phyloP scores from a whole-genome alignment of 2,329 filamentous ascomycete genomes.

The Blastomyces parvus region DNA sequence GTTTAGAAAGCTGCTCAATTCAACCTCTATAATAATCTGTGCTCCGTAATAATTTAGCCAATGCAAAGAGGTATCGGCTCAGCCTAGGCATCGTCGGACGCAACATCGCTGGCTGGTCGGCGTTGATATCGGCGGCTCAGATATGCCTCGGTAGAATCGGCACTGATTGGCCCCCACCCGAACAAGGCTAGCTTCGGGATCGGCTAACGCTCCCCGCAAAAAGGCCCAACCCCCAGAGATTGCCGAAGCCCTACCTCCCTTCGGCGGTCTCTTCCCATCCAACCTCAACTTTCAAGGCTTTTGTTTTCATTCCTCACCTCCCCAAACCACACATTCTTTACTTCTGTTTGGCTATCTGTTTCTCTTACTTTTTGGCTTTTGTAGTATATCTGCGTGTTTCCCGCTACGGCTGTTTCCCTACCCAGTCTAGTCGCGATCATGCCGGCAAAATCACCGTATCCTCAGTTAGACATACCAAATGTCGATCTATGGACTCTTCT shows the following conservation, averaged over 20 bases:
- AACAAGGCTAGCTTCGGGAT: not conserved
- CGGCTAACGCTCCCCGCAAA: not conserved
- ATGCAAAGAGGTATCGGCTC: not conserved
- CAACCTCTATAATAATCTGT: not conserved
- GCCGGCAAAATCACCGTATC: conserved; percentile 60
- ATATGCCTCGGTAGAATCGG: not conserved
- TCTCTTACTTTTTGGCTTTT: not conserved
- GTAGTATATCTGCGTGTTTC: not conserved
- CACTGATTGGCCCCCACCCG: not conserved
- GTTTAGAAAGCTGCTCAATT: not conserved
- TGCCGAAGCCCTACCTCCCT: not conserved
- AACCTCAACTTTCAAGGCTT: not conserved
- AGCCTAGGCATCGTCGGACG: not conserved
- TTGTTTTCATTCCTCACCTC: not conserved
- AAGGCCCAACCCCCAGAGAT: not conserved
- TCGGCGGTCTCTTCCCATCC: not conserved
- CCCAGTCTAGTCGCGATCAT: conserved; percentile 37
- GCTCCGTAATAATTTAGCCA: not conserved
- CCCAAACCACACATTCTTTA: not conserved
- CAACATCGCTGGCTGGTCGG: not conserved
- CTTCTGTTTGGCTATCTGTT: not conserved
- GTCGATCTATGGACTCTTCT: conserved; percentile 70
- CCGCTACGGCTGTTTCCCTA: not conserved
- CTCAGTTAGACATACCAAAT: conserved; percentile 58
- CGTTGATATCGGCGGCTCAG: not conserved